phyloP scores from a whole-genome alignment of 78 protist genomes.

The Tieghemostelium lacteum region DNA sequence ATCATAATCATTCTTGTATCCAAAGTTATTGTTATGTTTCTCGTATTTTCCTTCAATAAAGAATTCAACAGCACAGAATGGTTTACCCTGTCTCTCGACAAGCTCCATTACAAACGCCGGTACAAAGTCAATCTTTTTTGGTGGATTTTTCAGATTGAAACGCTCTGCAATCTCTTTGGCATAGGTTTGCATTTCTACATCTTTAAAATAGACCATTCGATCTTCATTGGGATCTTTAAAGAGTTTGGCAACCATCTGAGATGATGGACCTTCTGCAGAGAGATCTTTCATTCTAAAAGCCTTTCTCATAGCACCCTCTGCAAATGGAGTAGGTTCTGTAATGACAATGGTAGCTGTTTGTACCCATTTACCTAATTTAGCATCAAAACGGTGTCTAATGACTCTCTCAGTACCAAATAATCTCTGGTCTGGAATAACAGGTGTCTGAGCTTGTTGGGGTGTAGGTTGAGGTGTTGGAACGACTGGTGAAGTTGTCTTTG shows the following conservation, averaged over 20 bases:
- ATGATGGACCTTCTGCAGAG: constrained; percentile 78
- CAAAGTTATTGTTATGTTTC: constrained; percentile 93
- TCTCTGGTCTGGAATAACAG: constrained; percentile 45
- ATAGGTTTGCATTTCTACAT: constrained; percentile 85
- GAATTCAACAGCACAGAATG: constrained; percentile 82
- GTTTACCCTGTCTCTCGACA: constrained; percentile 75
- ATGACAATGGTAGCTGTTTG: constrained; percentile 76
- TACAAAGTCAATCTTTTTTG: constrained; percentile 80
- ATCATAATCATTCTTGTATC: constrained; percentile 79
- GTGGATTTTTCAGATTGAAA: constrained; percentile 70
- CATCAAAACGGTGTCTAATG: constrained; percentile 68
- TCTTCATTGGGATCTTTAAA: constrained; percentile 78
- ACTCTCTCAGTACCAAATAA: constrained; percentile 70
- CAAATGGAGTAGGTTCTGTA: constrained; percentile 81
- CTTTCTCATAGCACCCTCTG: constrained; percentile 77
- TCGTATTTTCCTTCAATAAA: constrained; percentile 85
- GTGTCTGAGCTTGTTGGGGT: background rate
- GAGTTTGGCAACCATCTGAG: constrained; percentile 74
- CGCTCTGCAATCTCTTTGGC: constrained; percentile 76
- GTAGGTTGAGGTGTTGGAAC: constrained; percentile 4
- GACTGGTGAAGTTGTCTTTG: constrained; percentile 64
- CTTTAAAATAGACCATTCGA: constrained; percentile 80
- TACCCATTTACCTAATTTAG: constrained; percentile 76
- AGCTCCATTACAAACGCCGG: constrained; percentile 80
- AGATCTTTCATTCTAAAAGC: constrained; percentile 74